Base-by-base conservation (phyloP, 768 basidiomycete genomes). In the Scleroderma citrinum region DNA sequence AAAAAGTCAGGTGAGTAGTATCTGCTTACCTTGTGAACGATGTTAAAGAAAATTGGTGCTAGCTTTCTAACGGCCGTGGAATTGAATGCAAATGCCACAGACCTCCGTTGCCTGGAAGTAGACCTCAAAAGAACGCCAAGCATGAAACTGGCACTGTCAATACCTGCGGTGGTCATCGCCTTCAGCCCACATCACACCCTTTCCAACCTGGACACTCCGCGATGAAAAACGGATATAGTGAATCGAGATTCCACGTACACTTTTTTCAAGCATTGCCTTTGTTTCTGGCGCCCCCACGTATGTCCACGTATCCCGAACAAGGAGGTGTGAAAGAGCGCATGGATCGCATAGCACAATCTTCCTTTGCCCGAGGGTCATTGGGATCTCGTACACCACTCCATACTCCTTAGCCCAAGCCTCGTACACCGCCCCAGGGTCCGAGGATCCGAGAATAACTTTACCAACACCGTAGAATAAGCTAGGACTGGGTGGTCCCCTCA, bases 311-410 rank as follows among this genome's bases (percentile, higher is more conserved):
- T 80, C 79, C 48, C 61, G 69, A 1, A 75, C 61, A 55, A 71
- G 76, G 47, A 78, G 74, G 54, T 80, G 75, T 1, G 70, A 63
- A 21, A 74, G 62, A 0, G 80, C 77, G 57, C 71, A 76, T 3
- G 72, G 71, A 49, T 77, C 76, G 41, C 66, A 63, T 6, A 77
- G 56, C 1, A 75, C 55, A 20, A 76, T 52, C 5, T 59, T 52
- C 6, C 52, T 59, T 2, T 65, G 56, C 2, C 74, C 73, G 8
- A 76, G 52, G 1, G 59, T 54, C 7, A 57, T 59, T 1, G 76
- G 73, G 10, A 77, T 54, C 12, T 57, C 43, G 54, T 60, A 80
- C 0, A 70, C 74, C 5, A 70, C 51, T 3, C 80, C 78, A 43
- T 77, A 77, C 39, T 72, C 52, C 6, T 53, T 52, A 1, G 64